These are phyloP conservation scores for Monosporascus sp. DNA, from an alignment of 2,329 filamentous ascomycete species.

Conservation along the genomic window DNA sequence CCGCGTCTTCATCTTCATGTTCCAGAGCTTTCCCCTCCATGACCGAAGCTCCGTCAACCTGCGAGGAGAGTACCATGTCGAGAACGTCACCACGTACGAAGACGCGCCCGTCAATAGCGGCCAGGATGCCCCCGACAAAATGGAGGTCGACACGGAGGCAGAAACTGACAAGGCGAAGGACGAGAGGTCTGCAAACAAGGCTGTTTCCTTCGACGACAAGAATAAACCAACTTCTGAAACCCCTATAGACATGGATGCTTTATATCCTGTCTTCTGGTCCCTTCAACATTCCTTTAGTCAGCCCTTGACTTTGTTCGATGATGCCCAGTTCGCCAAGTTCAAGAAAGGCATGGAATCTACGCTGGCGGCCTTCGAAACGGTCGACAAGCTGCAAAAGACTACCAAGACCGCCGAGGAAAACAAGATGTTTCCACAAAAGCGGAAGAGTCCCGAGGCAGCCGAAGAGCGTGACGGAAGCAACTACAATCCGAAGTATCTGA, in stretches of 20 bases:
- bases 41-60: constrained; percentile 98
- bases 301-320: constrained; percentile 75
- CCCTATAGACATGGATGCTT: constrained; percentile 58
- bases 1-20: constrained; percentile 96
- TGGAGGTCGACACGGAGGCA: constrained; percentile 60
- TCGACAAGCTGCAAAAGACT: constrained; percentile 44
- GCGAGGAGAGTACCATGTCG: constrained; percentile 89
- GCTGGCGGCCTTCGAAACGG: constrained; percentile 49
- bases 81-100: constrained; percentile 88
- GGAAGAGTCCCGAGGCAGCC: constrained; percentile 59
- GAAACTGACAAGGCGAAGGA: constrained; percentile 29
- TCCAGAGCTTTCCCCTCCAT: constrained; percentile 93
- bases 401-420: constrained; percentile 57
- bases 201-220: constrained; percentile 39
- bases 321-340: constrained; percentile 71
- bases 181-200: constrained; percentile 34
- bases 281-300: constrained; percentile 89
- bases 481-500: constrained; percentile 98
- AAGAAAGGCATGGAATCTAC: constrained; percentile 68
- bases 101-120: constrained; percentile 37
- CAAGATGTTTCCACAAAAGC: constrained; percentile 59
- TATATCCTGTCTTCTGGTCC: constrained; percentile 94
- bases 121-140: constrained; percentile 42
- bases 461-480: constrained; percentile 62
- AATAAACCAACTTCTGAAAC: constrained; percentile 40